Percentiles rank a stretch among this genome's conserved stretches.
Evolutionary conservation across 805 yeast species (phyloP).

Genomic region (Teunomyces atbi): DNA sequence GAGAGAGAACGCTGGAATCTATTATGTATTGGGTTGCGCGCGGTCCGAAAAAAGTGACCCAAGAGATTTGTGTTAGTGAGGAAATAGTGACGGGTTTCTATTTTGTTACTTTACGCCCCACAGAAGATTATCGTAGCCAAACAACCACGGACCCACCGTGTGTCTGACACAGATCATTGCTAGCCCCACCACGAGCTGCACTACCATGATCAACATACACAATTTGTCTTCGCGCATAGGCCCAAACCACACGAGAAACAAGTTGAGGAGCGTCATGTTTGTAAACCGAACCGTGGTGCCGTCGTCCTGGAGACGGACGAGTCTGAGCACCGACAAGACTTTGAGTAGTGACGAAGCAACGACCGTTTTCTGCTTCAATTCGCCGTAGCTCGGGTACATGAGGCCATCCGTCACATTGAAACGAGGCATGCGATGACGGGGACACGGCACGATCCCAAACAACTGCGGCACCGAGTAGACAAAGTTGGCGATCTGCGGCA

Average conservation of each 20-base stretch:
- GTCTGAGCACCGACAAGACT: constrained; percentile 45
- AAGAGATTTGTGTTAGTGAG: too few relatives aligned
- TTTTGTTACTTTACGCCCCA: constrained; percentile 35
- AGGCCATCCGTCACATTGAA: constrained; percentile 67
- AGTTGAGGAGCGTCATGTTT: constrained; percentile 85
- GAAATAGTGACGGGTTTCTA: too few relatives aligned
- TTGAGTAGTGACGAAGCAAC: constrained; percentile 32
- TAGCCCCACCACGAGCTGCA: constrained; percentile 69
- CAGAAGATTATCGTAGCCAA: constrained; percentile 80
- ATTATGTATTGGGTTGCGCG: too few relatives aligned
- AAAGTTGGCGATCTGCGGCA: constrained; percentile 91
- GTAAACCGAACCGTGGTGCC: constrained; percentile 47
- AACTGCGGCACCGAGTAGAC: constrained; percentile 90
- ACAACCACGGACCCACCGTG: constrained; percentile 77
- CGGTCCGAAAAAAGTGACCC: too few relatives aligned
- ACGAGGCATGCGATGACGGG: constrained; percentile 89
- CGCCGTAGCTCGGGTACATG: constrained; percentile 60
- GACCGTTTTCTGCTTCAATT: constrained; percentile 26
- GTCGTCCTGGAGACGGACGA: constrained; percentile 42
- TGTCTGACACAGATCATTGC: constrained; percentile 72
- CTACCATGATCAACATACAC: constrained; percentile 54
- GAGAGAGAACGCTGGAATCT: too few relatives aligned
- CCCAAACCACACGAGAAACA: constrained; percentile 81
- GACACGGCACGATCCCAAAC: constrained; percentile 85
- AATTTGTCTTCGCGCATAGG: constrained; percentile 83